Conservation (phyloP, 2,329 filamentous ascomycete genomes). For the Metarhizium rileyi region DNA sequence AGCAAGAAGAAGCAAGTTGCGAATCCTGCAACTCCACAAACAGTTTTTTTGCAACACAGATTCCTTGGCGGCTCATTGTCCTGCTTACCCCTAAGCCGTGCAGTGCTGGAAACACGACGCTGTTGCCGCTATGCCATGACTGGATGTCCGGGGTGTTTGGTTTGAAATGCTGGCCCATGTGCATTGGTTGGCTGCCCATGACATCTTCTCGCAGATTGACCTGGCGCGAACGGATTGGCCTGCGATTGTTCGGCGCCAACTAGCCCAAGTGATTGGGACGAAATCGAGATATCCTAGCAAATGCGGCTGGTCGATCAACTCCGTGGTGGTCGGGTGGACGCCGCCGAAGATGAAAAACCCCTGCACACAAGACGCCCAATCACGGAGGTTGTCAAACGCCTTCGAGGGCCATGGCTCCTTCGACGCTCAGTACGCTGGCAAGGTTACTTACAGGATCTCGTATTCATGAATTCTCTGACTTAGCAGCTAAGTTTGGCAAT, state of each 20-base stretch:
- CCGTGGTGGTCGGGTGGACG: neutral
- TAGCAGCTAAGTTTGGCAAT: neutral
- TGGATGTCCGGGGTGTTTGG: neutral
- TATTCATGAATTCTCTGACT: constrained; percentile 5
- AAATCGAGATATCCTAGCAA: neutral
- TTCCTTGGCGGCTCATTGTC: neutral
- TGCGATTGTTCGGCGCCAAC: constrained; percentile 1
- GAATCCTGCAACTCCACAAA: neutral
- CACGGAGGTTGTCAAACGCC: constrained; percentile 1
- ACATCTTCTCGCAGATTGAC: neutral
- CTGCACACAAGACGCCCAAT: constrained; percentile 3
- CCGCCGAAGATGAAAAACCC: neutral
- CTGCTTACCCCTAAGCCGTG: neutral
- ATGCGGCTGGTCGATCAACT: neutral
- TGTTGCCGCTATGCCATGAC: neutral
- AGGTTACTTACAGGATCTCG: constrained; percentile 11
- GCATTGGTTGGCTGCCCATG: neutral
- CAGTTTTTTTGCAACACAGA: neutral
- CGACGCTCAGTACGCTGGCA: constrained; percentile 6
- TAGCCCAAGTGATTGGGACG: neutral
- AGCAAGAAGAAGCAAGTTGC: no score
- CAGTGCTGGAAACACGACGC: constrained; percentile 1
- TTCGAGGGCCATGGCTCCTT: neutral
- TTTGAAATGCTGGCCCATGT: neutral
- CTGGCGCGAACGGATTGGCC: constrained; percentile 2